phyloP scores from a whole-genome alignment of 768 basidiomycete genomes.

The Mycena capillaripes region DNA sequence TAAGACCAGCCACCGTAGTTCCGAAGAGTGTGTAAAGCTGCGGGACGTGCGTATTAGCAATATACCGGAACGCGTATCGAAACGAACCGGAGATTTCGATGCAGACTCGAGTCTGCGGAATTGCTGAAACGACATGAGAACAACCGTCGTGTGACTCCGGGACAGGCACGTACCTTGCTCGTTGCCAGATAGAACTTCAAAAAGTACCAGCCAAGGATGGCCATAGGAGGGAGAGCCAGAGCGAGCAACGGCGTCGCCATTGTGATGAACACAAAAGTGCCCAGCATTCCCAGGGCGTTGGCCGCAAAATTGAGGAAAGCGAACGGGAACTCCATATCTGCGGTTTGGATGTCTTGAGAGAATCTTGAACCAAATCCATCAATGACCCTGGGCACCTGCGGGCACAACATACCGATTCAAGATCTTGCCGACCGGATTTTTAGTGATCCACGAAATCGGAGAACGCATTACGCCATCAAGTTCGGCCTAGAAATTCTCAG shows the following conservation, averaged over 20 bases:
- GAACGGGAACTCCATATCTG: conserved; percentile 27
- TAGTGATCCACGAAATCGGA: conserved; percentile 31
- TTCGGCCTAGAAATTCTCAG: conserved; percentile 5
- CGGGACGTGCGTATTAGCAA: too few relatives aligned
- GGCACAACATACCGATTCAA: conserved; percentile 32
- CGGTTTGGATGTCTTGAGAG: conserved; percentile 30
- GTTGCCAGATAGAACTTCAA: conserved; percentile 28
- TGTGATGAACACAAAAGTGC: conserved; percentile 24
- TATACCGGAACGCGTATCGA: neutral
- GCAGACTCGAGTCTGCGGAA: conserved; percentile 26
- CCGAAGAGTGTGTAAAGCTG: conserved; percentile 32
- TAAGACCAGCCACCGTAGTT: conserved; percentile 19
- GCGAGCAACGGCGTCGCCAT: conserved; percentile 27
- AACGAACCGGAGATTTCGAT: conserved; percentile 29
- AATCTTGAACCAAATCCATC: neutral
- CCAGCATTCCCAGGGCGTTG: conserved; percentile 5
- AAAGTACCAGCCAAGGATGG: neutral
- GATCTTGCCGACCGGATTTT: conserved; percentile 27
- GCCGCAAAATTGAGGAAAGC: conserved; percentile 19
- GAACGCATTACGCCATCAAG: conserved; percentile 25
- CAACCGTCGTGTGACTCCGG: too few relatives aligned
- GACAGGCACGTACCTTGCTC: conserved; percentile 25
- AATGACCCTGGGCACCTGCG: too few relatives aligned
- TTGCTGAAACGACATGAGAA: conserved; percentile 15
- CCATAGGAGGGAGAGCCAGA: conserved; percentile 17